phyloP scores from a whole-genome alignment of 345 rosid species.

The Arabis hirsuta region DNA sequence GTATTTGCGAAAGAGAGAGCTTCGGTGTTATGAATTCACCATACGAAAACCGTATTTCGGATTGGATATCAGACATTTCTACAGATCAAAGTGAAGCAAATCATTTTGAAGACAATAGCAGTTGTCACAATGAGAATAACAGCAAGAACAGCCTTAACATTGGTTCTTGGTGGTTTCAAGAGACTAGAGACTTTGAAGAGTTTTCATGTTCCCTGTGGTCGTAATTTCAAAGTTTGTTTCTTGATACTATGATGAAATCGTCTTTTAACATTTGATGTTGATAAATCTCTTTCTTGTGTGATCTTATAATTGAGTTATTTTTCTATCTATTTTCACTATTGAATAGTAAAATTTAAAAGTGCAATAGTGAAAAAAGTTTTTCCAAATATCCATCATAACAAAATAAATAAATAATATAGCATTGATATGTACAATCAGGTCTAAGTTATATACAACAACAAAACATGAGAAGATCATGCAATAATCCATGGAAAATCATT shows the following conservation, averaged over 20 bases:
- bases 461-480: constrained; percentile 25
- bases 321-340: background rate
- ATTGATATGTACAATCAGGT: background rate
- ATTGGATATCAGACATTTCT: constrained; percentile 59
- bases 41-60: constrained; percentile 51
- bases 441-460: constrained; percentile 12
- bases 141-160: background rate
- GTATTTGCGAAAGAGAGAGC: constrained; percentile 13
- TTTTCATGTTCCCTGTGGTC: constrained; percentile 44
- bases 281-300: constrained; percentile 5
- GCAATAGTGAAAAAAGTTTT: background rate
- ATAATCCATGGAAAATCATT: background rate
- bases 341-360: background rate
- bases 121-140: constrained; percentile 26
- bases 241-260: constrained; percentile 1
- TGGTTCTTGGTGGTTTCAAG: constrained; percentile 45
- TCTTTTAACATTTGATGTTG: background rate
- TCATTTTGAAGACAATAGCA: constrained; percentile 33
- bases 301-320: background rate
- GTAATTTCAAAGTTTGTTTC: background rate
- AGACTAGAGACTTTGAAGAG: constrained; percentile 36
- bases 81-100: constrained; percentile 41
- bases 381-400: background rate
- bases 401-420: too few relatives aligned
- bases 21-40: constrained; percentile 53